Evolutionary conservation across 345 rosid species (phyloP).

Genomic region (Euclidium syriacum): DNA sequence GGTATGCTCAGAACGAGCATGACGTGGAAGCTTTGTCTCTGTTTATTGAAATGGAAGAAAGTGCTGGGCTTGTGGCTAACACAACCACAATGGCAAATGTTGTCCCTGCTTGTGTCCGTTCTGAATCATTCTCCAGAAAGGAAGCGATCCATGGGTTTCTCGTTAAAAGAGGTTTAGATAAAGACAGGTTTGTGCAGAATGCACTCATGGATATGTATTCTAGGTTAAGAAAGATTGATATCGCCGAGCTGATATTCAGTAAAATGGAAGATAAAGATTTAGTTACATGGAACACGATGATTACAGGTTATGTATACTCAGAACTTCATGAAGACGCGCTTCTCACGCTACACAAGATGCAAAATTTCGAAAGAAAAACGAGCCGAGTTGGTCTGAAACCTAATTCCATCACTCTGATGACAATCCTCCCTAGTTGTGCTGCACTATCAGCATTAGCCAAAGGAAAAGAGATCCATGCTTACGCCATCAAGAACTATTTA

Average conservation of each 20-base stretch:
- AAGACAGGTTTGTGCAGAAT: slow-evolving; percentile 67
- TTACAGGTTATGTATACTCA: slow-evolving; percentile 59
- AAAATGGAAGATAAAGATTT: slow-evolving; percentile 59
- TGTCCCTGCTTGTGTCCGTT: slow-evolving; percentile 68
- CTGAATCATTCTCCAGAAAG: slow-evolving; percentile 48
- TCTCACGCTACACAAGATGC: slow-evolving; percentile 59
- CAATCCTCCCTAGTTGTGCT: slow-evolving; percentile 79
- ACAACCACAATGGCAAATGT: slow-evolving; percentile 80
- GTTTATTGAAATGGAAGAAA: slow-evolving; percentile 67
- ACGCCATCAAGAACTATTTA: slow-evolving; percentile 62
- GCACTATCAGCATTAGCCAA: slow-evolving; percentile 67
- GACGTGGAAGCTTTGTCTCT: slow-evolving; percentile 60
- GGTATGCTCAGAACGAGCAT: slow-evolving; percentile 70
- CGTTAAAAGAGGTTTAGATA: slow-evolving; percentile 59
- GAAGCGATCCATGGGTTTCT: slow-evolving; percentile 73
- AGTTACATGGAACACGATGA: slow-evolving; percentile 90
- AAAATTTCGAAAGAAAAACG: slow-evolving; percentile 28
- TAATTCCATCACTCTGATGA: slow-evolving; percentile 78
- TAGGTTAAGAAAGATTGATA: slow-evolving; percentile 58
- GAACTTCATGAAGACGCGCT: slow-evolving; percentile 58
- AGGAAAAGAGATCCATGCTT: slow-evolving; percentile 89
- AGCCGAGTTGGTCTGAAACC: slow-evolving; percentile 39
- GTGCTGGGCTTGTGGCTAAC: slow-evolving; percentile 52
- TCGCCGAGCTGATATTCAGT: slow-evolving; percentile 52
- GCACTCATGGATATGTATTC: slow-evolving; percentile 86